Conservation (phyloP, 371 early-diverging fungal genomes). For the Syncephalastrum racemosum region DNA sequence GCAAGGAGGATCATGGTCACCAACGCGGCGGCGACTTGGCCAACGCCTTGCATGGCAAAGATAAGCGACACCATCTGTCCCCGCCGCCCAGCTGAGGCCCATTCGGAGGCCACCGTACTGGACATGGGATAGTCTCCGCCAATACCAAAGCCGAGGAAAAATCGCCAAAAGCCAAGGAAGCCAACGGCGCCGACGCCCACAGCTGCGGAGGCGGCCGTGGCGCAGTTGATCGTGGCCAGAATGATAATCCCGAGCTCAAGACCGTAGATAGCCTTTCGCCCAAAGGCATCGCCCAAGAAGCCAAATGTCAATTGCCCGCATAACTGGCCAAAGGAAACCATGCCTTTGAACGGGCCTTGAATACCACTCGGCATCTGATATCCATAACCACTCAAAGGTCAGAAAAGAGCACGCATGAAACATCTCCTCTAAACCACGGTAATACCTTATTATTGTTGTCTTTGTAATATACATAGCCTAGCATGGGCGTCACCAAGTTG, state of each 20-base stretch:
- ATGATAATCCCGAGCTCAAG: conserved; percentile 60
- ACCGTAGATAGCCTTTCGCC: conserved; percentile 70
- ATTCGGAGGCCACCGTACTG: conserved; percentile 73
- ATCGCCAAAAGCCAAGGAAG: conserved; percentile 67
- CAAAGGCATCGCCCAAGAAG: conserved; percentile 68
- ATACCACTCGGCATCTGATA: conserved; percentile 47
- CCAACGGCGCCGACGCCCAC: conserved; percentile 52
- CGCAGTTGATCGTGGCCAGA: conserved; percentile 58
- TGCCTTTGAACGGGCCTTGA: conserved; percentile 71
- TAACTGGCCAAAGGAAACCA: conserved; percentile 73
- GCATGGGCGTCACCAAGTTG: conserved; percentile 66
- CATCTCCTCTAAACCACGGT: not conserved
- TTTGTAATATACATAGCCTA: conserved; percentile 67
- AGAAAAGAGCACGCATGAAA: not conserved
- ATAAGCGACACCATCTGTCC: conserved; percentile 70
- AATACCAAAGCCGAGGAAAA: conserved; percentile 67
- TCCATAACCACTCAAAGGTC: not conserved
- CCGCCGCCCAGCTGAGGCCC: conserved; percentile 55
- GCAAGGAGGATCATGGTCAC: conserved; percentile 59
- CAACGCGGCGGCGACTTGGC: conserved; percentile 61
- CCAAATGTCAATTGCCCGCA: conserved; percentile 80
- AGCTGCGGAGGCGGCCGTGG: conserved; percentile 55
- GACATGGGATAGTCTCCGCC: conserved; percentile 69
- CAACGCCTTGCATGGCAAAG: conserved; percentile 77
- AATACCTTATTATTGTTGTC: conserved; percentile 17